Evolutionary conservation across 495 filamentous ascomycete species (phyloP), one percentile per base, ranked within the genome.

Genomic region (Lineolata rhizophorae): DNA sequence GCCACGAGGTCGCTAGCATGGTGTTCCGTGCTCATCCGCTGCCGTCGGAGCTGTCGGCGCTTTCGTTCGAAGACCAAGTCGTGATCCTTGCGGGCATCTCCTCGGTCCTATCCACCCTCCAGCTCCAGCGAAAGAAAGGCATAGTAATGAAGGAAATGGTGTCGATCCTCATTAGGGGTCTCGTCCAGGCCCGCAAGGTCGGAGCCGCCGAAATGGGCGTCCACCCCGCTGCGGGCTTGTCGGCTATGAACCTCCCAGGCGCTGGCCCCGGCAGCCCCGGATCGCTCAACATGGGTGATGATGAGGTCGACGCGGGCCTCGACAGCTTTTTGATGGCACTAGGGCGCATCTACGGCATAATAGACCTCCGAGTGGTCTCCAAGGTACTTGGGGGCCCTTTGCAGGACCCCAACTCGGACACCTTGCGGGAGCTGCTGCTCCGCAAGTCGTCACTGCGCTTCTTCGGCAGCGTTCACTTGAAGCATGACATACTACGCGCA

Each of bases 131-230:
- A 35, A 91, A 91, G 49, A 90, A 90, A 47, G 82, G 75, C 2
- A 65, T 94, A 41, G 65, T 94, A 2, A 57, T 91, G 36, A 71
- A 73, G 39, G 84, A 94, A 44, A 61, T 92, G 33, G 57, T 95
- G 5, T 66, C 67, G n/a, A 67, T 78, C 19, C 58, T 93, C 35
- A 76, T 87, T 32, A 76, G 75, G 34, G 79, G 73, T 1, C 57
- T 97, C 18, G 73, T 92, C n/a, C 78, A 92, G 49, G 90, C 90
- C 11, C 63, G 87, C 24, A 93, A 90, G 34, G 63, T 81, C 34
- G 82, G 83, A 20, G 90, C 87, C 32, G 87, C 90, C 13, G 87
- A 94, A 41, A 74, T 85, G 35, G 87, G 90, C 3, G 75, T 97
- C 27, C 87, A 95, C 51, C 90, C 90, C 28, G 82, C 87, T 18